Conservation (phyloP, 305 asterid species). For the Fraxinus dipetala region DNA sequence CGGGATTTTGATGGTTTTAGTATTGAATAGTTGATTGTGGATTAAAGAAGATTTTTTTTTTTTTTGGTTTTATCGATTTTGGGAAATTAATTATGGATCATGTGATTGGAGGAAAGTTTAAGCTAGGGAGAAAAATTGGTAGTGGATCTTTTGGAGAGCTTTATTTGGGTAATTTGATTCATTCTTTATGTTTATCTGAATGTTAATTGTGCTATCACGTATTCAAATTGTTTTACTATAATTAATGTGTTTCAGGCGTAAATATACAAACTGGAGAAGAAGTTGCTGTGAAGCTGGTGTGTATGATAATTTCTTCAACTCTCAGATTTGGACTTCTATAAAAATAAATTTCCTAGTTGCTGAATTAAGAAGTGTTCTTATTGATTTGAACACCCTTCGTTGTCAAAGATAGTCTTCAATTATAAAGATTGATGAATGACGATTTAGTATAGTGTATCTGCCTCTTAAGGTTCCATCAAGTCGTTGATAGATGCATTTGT, state of each 20-base stretch:
- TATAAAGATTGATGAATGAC: background rate
- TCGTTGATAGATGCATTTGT: background rate
- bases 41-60: background rate
- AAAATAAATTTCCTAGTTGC: background rate
- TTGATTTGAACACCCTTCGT: background rate
- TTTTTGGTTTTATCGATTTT: background rate
- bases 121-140: conserved; percentile 53
- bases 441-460: background rate
- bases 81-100: conserved; percentile 39
- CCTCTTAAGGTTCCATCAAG: background rate
- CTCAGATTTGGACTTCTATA: background rate
- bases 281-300: conserved; percentile 54
- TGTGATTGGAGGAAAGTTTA: conserved; percentile 47
- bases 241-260: conserved; percentile 32
- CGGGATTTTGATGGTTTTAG: background rate
- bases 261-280: conserved; percentile 54
- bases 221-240: conserved; percentile 6
- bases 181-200: background rate
- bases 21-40: background rate
- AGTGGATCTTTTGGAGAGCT: conserved; percentile 62
- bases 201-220: background rate
- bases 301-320: conserved; percentile 11
- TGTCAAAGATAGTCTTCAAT: background rate
- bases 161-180: conserved; percentile 38
- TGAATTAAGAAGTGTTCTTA: background rate